Evolutionary conservation across 768 basidiomycete genomes (phyloP), one percentile per base, ranked within the genome.

Genomic region (Podaxis sp.): DNA sequence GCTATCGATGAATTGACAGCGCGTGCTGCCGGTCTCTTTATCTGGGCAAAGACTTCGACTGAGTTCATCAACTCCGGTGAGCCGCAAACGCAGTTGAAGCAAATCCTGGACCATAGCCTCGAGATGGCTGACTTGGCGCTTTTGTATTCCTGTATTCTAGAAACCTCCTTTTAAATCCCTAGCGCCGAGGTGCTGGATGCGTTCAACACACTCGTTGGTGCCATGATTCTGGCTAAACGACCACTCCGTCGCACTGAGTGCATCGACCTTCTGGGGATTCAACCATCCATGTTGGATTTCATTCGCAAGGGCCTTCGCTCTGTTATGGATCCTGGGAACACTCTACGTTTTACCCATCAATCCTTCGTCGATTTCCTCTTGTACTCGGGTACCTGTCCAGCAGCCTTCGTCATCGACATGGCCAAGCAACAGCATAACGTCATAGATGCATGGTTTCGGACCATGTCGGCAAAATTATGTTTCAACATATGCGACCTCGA

Each of bases 401-500:
- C 21, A 2, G 18, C 4, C 2, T 72, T 70, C 53, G 53, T 54
- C 27, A 64, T 72, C 18, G 50, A 67, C 25, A 51, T 47, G 10
- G 14, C 32, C 4, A 27, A 21, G 5, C 65, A 70, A 35, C 66
- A 73, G 18, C 40, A 38, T 1, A 42, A 59, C 23, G 64, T 76
- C 0, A 65, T 68, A 3, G 40, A 55, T 5, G 62, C 64, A 11
- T 70, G 65, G 9, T 53, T 77, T 5, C 38, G 50, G 3, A 55
- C 70, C 14, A 72, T 77, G 76, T 62, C 70, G 10, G 32, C 57
- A 25, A 54, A 62, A 5, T 67, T 77, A 9, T 60, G 61, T 51
- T 77, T 78, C 64, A 74, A 77, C 57, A 74, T 77, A 27, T 73
- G 70, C 62, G 32, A 69, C 5, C 56, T 77, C 5, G 62, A 67